Evolutionary conservation across 73 alveolate species (phyloP).

Genomic region (Paramecium pentaurelia): DNA sequence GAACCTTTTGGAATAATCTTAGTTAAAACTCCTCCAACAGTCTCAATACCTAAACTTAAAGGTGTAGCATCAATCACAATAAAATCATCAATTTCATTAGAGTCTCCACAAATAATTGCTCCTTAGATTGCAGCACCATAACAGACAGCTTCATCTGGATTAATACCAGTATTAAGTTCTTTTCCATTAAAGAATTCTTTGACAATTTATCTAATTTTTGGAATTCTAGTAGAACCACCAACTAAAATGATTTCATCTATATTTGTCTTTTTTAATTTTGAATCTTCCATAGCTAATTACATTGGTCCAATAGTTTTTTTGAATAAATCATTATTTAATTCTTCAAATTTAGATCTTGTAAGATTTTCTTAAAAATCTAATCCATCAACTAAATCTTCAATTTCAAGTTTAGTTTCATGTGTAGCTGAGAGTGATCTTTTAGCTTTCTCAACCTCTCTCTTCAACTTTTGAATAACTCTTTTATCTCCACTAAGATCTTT

Average conservation of each 20-base stretch:
- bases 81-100: conserved; percentile 13
- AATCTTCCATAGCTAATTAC: conserved; percentile 65
- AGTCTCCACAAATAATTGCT: neutral
- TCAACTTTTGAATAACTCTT: conserved; percentile 90
- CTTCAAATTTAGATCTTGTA: conserved; percentile 71
- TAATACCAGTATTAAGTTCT: conserved; percentile 46
- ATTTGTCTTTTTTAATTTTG: conserved; percentile 60
- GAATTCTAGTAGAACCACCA: conserved; percentile 85
- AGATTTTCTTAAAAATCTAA: conserved; percentile 66
- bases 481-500: conserved; percentile 76
- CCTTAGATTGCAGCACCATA: conserved; percentile 63
- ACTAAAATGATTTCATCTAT: conserved; percentile 69
- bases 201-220: conserved; percentile 44
- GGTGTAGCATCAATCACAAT: conserved; percentile 69
- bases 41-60: conserved; percentile 63
- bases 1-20: conserved; percentile 55
- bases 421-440: conserved; percentile 87
- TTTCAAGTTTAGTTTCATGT: conserved; percentile 82
- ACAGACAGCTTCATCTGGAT: conserved; percentile 72
- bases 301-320: conserved; percentile 79
- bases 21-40: conserved; percentile 66
- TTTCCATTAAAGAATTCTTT: conserved; percentile 57
- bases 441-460: conserved; percentile 94
- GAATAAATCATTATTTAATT: conserved; percentile 71
- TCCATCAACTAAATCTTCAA: conserved; percentile 82